phyloP scores from a whole-genome alignment of 108 stramenopile species.

The Cyclotella choctawhatcheeana region DNA sequence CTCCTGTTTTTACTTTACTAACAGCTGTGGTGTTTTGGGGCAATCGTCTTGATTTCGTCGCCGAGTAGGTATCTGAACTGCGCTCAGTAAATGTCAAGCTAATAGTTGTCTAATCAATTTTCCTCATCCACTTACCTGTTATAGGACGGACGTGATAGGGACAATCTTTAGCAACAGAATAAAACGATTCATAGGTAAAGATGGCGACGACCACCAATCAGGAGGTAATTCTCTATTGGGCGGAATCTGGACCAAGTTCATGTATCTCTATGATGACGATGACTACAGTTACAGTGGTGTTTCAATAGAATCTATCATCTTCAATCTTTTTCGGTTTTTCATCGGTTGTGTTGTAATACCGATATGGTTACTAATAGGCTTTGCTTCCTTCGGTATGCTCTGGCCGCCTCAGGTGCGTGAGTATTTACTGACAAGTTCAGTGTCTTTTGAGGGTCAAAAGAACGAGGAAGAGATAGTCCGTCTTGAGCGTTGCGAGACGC shows the following conservation, averaged over 20 bases:
- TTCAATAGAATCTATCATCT: slow-evolving; percentile 19
- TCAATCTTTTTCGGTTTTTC: slow-evolving; percentile 25
- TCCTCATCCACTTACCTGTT: too few relatives aligned
- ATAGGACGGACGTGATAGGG: slow-evolving; percentile 57
- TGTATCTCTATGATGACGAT: slow-evolving; percentile 45
- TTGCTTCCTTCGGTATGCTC: slow-evolving; percentile 61
- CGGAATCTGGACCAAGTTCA: slow-evolving; percentile 48
- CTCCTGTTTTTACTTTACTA: not conserved
- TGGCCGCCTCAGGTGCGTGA: slow-evolving; percentile 82
- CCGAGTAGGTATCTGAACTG: too few relatives aligned
- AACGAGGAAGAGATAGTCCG: slow-evolving; percentile 13
- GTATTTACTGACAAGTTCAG: slow-evolving; percentile 43
- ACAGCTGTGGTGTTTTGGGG: slow-evolving; percentile 66
- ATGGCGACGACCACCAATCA: not conserved
- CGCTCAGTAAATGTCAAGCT: too few relatives aligned
- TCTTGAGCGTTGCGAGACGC: not conserved
- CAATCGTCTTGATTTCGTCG: slow-evolving; percentile 63
- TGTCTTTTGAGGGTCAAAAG: slow-evolving; percentile 4
- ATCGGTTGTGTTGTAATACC: slow-evolving; percentile 61
- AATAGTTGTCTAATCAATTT: too few relatives aligned
- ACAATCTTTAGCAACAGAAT: not conserved
- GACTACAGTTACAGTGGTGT: slow-evolving; percentile 12
- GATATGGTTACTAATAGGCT: slow-evolving; percentile 70
- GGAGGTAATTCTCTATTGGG: slow-evolving; percentile 23
- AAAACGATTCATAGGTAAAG: not conserved